Evolutionary conservation across 139 green algal species (phyloP).

Genomic region (Closterium sp.): DNA sequence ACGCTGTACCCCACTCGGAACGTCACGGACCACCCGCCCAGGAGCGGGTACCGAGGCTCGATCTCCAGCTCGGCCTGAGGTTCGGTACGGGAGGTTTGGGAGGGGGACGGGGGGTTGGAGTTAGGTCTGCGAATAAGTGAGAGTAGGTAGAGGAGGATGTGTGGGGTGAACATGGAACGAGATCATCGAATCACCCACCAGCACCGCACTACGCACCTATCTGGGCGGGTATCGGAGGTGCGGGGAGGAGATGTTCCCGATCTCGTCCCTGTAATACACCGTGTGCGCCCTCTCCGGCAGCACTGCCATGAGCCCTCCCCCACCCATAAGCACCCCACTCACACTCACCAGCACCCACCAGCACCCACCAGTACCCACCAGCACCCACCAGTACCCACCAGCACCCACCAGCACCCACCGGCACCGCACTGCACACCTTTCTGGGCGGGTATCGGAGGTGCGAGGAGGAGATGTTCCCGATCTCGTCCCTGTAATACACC

Average conservation of each 20-base stretch:
- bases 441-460: conserved; percentile 2
- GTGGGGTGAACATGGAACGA: too few species aligned
- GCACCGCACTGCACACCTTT: too few species aligned
- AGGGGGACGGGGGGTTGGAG: neutral
- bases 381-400: too few species aligned
- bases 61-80: conserved; percentile 59
- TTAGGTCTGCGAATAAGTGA: neutral
- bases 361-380: too few species aligned
- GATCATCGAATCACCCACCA: too few species aligned
- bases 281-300: conserved; percentile 62
- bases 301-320: conserved; percentile 60
- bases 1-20: conserved; percentile 74
- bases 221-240: conserved; percentile 3
- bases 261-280: conserved; percentile 83
- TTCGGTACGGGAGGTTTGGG: neutral
- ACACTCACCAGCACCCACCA: too few species aligned
- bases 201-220: too few species aligned
- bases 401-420: too few species aligned
- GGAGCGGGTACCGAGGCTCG: conserved; percentile 75
- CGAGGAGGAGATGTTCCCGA: conserved; percentile 87
- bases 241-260: conserved; percentile 87
- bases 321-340: too few species aligned
- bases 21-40: conserved; percentile 77
- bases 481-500: conserved; percentile 84
- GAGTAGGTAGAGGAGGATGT: too few species aligned